Conservation (phyloP, 2,329 filamentous ascomycete species). For the Neonectria punicea region DNA sequence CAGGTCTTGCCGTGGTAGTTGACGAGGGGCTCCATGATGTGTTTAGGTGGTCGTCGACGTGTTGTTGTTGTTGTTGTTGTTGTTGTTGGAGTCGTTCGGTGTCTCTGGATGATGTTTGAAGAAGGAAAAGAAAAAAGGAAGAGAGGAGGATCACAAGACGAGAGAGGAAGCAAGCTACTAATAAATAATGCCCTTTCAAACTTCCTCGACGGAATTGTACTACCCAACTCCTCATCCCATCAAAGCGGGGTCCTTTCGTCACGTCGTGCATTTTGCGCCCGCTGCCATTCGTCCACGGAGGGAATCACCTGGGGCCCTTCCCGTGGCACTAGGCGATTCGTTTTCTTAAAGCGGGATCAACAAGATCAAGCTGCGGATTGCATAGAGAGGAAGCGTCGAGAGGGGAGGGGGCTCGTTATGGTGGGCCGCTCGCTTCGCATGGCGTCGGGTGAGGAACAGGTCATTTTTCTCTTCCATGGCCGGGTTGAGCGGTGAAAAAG, state of each 20-base stretch:
- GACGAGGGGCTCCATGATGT: constrained; percentile 49
- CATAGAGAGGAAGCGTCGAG: too few species aligned
- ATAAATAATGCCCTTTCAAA: constrained; percentile 1
- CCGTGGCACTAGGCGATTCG: too few species aligned
- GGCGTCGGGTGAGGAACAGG: constrained; percentile 34
- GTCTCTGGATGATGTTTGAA: not conserved
- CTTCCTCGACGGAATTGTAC: not conserved
- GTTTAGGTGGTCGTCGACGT: constrained; percentile 1
- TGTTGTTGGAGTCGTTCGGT: not conserved
- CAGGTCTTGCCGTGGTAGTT: constrained; percentile 55
- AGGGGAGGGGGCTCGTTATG: too few species aligned
- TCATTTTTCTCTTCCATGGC: constrained; percentile 14
- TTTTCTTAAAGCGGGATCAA: too few species aligned
- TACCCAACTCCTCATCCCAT: not conserved
- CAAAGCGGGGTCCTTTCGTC: constrained; percentile 11
- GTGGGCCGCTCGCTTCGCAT: not conserved
- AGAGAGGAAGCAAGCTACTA: not conserved
- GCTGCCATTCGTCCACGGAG: constrained; percentile 15
- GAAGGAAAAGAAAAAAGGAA: not conserved
- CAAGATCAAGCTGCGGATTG: too few species aligned
- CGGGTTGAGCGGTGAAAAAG: constrained; percentile 23
- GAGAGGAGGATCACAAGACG: not conserved
- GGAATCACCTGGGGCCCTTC: not conserved
- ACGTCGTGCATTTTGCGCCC: constrained; percentile 14
- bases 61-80: not conserved